Percentiles rank a stretch among this genome's conserved stretches.
These are phyloP conservation scores for Hanseniaspora thailandica DNA, from an alignment of 805 yeast genomes.

Conservation along the genomic window DNA sequence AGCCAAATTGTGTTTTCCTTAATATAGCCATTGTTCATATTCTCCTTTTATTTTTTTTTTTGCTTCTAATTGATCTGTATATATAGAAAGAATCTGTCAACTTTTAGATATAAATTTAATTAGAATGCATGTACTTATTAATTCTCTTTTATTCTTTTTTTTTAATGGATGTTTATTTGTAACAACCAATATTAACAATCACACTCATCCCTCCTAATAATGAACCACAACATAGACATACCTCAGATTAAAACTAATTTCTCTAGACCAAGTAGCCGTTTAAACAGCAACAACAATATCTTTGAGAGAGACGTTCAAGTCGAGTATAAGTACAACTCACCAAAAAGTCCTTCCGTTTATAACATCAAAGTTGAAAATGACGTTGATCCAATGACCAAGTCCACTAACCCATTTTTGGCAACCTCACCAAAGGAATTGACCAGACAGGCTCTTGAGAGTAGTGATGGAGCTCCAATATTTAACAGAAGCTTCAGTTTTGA, in stretches of 20 bases:
- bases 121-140: too few relatives aligned
- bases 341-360: not conserved
- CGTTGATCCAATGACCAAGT: not conserved
- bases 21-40: too few relatives aligned
- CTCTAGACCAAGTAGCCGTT: not conserved
- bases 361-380: not conserved
- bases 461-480: not conserved
- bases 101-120: too few relatives aligned
- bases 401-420: not conserved
- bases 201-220: not conserved
- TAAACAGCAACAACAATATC: constrained; percentile 8
- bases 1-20: not conserved
- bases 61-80: not conserved
- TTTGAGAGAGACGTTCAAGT: constrained; percentile 14
- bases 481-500: not conserved
- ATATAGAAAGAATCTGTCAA: not conserved
- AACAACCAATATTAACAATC: not conserved
- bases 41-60: too few relatives aligned
- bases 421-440: not conserved
- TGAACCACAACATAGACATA: not conserved
- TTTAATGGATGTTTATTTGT: too few relatives aligned
- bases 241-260: not conserved
- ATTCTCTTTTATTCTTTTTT: too few relatives aligned
- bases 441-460: too few relatives aligned
- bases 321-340: not conserved